Percentiles rank a stretch among this genome's conserved stretches.
Evolutionary conservation across 139 green algal species (phyloP).

Genomic region (Chlorella sp.): DNA sequence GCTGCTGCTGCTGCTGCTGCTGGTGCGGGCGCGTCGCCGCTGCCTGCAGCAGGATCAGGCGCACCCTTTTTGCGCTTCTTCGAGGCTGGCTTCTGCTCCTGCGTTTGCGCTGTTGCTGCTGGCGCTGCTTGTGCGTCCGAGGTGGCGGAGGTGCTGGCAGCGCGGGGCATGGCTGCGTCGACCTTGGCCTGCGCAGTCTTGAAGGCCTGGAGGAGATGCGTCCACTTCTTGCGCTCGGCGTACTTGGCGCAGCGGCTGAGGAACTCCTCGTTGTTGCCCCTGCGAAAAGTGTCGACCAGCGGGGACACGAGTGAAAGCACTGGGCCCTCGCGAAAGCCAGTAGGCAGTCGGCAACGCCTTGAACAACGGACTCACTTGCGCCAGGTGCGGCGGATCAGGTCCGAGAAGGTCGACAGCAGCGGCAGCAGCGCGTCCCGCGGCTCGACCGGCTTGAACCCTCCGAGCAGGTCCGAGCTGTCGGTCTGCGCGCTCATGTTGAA

Average conservation of each 20-base stretch:
- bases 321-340: too few relatives aligned
- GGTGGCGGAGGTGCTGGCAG: not conserved
- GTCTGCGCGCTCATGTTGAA: constrained; percentile 98
- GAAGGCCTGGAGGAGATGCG: constrained; percentile 80
- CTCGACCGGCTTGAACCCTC: constrained; percentile 91
- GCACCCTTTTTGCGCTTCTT: constrained; percentile 14
- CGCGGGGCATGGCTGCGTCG: not conserved
- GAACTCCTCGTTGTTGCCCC: constrained; percentile 85
- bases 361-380: constrained; percentile 48
- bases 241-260: constrained; percentile 56
- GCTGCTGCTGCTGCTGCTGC: not conserved
- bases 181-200: constrained; percentile 30
- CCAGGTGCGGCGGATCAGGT: constrained; percentile 59
- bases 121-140: not conserved
- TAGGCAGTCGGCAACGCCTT: not conserved
- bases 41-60: not conserved
- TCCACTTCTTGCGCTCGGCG: constrained; percentile 80
- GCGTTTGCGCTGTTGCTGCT: not conserved
- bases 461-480: constrained; percentile 91
- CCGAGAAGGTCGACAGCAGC: constrained; percentile 60
- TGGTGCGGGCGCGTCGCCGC: not conserved
- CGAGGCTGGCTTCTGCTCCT: constrained; percentile 11
- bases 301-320: too few relatives aligned
- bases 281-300: constrained; percentile 5
- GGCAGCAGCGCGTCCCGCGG: constrained; percentile 61